Percentiles rank a stretch among this genome's conserved stretches.
Evolutionary conservation across 352 stramenopile genomes (phyloP).

Genomic region (Globisporangium spinosum): DNA sequence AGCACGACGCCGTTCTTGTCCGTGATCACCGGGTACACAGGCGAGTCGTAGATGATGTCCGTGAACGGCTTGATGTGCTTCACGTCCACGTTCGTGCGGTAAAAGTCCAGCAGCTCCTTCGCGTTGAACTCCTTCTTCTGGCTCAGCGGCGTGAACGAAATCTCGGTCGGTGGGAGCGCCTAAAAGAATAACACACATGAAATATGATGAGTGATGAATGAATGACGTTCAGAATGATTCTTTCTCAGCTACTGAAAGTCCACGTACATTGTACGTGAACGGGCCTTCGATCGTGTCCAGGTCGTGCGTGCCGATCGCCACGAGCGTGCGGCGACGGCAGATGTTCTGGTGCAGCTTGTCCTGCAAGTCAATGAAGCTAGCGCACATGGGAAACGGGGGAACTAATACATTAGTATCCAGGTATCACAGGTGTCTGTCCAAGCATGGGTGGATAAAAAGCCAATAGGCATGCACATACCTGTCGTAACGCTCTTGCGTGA

Average conservation of each 20-base stretch:
- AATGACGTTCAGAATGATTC: background rate
- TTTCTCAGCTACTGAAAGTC: background rate
- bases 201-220: background rate
- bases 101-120: slow-evolving; percentile 94
- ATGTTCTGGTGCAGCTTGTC: slow-evolving; percentile 99
- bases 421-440: too few species aligned
- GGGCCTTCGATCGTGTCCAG: slow-evolving; percentile 94
- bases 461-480: slow-evolving; percentile 36
- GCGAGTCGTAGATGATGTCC: slow-evolving; percentile 98
- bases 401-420: too few species aligned
- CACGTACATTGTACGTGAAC: slow-evolving; percentile 88
- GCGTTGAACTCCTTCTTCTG: slow-evolving; percentile 90
- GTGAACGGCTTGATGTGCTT: slow-evolving; percentile 99
- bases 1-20: slow-evolving; percentile 95
- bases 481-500: slow-evolving; percentile 95
- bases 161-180: slow-evolving; percentile 90
- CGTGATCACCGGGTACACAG: slow-evolving; percentile 96
- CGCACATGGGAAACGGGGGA: too few species aligned
- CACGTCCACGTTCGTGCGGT: slow-evolving; percentile 90
- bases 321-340: slow-evolving; percentile 97
- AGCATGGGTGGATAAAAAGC: background rate
- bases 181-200: slow-evolving; percentile 23
- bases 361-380: slow-evolving; percentile 99
- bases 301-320: slow-evolving; percentile 99
- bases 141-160: slow-evolving; percentile 96